Evolutionary conservation across 208 protist species (phyloP), one percentile per base, ranked within the genome.

Genomic region (Zelonia costaricensis): DNA sequence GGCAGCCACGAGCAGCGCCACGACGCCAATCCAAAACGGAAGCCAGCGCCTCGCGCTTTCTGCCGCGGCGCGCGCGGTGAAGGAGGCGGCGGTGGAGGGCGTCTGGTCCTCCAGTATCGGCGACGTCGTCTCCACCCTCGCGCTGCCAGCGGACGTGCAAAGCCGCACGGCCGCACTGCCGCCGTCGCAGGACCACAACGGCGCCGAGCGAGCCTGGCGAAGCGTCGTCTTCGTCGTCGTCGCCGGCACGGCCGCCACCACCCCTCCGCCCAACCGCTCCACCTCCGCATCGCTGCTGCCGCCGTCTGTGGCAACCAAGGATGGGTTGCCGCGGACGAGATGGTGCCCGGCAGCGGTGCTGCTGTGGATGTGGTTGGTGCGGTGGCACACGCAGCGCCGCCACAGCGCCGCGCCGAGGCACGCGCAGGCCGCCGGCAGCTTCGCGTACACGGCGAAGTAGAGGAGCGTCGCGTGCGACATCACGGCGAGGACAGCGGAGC

Each of bases 381-480:
- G 35, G 20, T 18, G 38, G 15, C 16, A 35, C 52, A 27, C 33
- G 25, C 4, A 2, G 31, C 48, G 25, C 22, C 48, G n/a, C 48
- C 31, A 7, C 28, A 36, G 40, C 39, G 22, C 22, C 23, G n/a
- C 2, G 28, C 28, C 6, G 22, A 12, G 18, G 5, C 20, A 25
- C 42, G 25, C 10, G 3, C 2, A 2, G 4, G 6, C 5, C 9
- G 30, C 5, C 25, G 55, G 55, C 13, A 49, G 31, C 2, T 23
- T 3, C 25, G 28, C 8, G 30, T 61, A 38, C 9, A 49, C 43
- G 9, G 42, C 55, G 28, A 61, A 47, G 42, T 45, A 49, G 4
- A 61, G 22, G 13, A 61, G 18, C 9, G 49, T 27, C 15, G 45
- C 35, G 42, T 61, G 55, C 10, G 28, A 38, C 27, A 61, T 22